Conservation (phyloP, 2,329 filamentous ascomycete genomes). For the Sporothrix dimorphospora region DNA sequence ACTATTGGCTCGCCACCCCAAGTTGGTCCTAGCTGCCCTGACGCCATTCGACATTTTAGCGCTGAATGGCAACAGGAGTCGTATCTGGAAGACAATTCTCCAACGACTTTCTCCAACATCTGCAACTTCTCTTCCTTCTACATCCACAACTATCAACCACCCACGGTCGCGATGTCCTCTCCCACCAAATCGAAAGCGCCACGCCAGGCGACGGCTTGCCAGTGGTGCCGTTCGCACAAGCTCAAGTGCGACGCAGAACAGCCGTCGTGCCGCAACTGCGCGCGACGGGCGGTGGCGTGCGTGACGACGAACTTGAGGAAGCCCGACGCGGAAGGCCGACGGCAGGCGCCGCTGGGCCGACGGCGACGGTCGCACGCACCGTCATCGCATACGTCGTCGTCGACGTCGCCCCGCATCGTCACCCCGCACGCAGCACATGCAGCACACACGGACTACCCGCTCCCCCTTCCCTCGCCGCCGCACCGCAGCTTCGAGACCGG, state of each 20-base stretch:
- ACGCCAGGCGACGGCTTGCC: constrained; percentile 27
- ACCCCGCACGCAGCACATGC: not conserved
- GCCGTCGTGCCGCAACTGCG: constrained; percentile 29
- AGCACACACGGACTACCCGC: not conserved
- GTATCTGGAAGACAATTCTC: too few relatives aligned
- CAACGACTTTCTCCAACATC: not conserved
- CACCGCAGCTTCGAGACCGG: not conserved
- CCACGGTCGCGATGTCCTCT: not conserved
- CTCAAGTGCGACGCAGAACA: constrained; percentile 29
- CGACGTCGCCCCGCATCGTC: not conserved
- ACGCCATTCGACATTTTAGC: not conserved
- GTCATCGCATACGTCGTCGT: not conserved
- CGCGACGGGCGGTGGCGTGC: constrained; percentile 17
- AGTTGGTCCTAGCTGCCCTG: too few relatives aligned
- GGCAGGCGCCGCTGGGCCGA: constrained; percentile 20
- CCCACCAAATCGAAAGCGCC: not conserved
- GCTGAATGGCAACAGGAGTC: not conserved
- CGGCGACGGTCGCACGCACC: not conserved
- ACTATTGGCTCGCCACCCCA: not conserved
- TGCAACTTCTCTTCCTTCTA: not conserved
- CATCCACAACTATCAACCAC: not conserved
- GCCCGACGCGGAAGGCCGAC: not conserved
- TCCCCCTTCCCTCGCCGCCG: not conserved
- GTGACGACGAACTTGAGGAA: constrained; percentile 26
- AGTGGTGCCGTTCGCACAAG: constrained; percentile 31